Evolutionary conservation across 345 rosid genomes (phyloP).

Genomic region (Lagerstroemia speciosa): DNA sequence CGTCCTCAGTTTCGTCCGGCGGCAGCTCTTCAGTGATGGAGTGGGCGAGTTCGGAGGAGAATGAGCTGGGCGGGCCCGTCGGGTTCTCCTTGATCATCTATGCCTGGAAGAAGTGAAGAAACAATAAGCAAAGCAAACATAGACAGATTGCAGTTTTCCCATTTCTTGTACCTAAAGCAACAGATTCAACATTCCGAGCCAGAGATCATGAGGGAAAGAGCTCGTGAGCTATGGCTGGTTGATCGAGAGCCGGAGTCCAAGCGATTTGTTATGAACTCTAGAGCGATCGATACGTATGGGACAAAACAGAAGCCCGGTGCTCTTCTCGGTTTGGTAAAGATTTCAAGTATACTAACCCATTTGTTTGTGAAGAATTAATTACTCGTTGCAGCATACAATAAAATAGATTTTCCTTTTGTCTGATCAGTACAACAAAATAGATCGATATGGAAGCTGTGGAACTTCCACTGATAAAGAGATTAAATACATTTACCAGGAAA

Average conservation of each 20-base stretch:
- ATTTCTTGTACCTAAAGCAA: too few relatives aligned
- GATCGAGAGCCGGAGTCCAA: too few relatives aligned
- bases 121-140: too few relatives aligned
- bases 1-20: constrained; percentile 79
- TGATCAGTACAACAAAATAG: too few relatives aligned
- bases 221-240: too few relatives aligned
- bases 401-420: too few relatives aligned
- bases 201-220: background rate
- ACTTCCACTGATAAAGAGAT: too few relatives aligned
- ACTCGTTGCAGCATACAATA: too few relatives aligned
- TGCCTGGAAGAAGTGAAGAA: constrained; percentile 78
- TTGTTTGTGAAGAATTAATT: constrained; percentile 2
- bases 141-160: too few relatives aligned
- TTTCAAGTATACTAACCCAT: background rate
- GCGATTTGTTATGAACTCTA: too few relatives aligned
- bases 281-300: background rate
- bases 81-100: constrained; percentile 78
- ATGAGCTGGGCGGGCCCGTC: constrained; percentile 37
- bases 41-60: constrained; percentile 80
- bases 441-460: too few relatives aligned
- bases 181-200: background rate
- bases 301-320: background rate
- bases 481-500: too few relatives aligned
- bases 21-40: constrained; percentile 84
- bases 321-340: background rate